Evolutionary conservation across 768 basidiomycete genomes (phyloP).

Genomic region (Trametes punicea): DNA sequence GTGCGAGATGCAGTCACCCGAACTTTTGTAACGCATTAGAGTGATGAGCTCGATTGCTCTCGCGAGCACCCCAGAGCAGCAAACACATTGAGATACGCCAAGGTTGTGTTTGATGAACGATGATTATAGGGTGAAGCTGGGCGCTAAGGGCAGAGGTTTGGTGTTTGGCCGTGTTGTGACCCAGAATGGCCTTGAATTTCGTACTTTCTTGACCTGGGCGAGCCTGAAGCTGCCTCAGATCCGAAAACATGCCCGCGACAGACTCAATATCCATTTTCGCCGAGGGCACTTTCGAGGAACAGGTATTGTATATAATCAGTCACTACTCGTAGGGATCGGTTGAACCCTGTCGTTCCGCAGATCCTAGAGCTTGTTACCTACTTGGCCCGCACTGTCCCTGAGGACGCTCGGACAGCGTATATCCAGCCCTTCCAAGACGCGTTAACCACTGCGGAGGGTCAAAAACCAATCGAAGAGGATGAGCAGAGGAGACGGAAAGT

Average conservation of each 20-base stretch:
- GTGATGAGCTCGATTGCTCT: too few species aligned
- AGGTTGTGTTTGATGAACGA: too few species aligned
- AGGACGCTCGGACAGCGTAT: conserved; percentile 62
- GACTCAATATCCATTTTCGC: conserved; percentile 84
- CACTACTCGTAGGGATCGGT: background rate
- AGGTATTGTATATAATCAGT: conserved; percentile 40
- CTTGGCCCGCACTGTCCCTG: conserved; percentile 59
- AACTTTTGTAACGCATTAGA: too few species aligned
- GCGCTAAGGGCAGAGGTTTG: background rate
- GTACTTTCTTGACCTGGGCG: conserved; percentile 2
- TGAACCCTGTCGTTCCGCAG: conserved; percentile 33
- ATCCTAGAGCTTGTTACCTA: conserved; percentile 78
- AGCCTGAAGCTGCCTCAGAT: conserved; percentile 3
- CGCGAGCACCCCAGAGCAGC: too few species aligned
- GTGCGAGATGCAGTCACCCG: too few species aligned
- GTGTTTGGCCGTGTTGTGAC: conserved; percentile 16
- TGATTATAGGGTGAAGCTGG: background rate
- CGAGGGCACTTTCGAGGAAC: conserved; percentile 87
- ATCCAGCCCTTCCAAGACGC: conserved; percentile 66
- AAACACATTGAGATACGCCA: too few species aligned
- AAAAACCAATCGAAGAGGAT: conserved; percentile 54
- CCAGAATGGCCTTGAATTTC: conserved; percentile 16
- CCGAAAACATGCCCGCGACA: conserved; percentile 51
- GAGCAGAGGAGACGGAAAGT: conserved; percentile 48
- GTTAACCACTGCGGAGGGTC: conserved; percentile 48